Evolutionary conservation across 805 yeast genomes (phyloP), one percentile per base, ranked within the genome.

Genomic region (Yamadazyma insecticola): DNA sequence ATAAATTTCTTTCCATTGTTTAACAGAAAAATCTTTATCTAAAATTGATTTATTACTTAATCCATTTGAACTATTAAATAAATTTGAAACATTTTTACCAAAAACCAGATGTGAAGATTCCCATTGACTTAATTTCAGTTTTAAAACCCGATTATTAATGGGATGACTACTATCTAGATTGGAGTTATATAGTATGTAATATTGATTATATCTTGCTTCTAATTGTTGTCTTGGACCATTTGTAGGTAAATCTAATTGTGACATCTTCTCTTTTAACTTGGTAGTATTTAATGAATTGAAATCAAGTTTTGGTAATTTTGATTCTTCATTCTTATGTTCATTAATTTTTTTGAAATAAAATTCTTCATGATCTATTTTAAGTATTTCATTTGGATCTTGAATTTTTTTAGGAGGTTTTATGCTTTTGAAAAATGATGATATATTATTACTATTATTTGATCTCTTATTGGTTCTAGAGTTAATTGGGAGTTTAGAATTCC

Each of bases 151-250:
- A 14, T 76, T 78, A 16, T 74, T 55, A 4, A 72, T 73, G 0
- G 95, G 96, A 18, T 63, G 67, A 21, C 72, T 60, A 5, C 88
- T 72, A 48, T 87, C 96, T 25, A 78, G 69, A 47, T 87, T 87
- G 9, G 95, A 79, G 49, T 89, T 89, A 77, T 80, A 82, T 8
- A 87, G 49, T 19, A 78, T 74, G 34, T 81, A 76, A 60, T 78
- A 89, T 42, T 88, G 90, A 39, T 76, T 79, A 49, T 83, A 83
- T 24, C 97, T 58, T 13, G 71, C 57, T 38, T 84, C 89, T 44
- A 88, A 47, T 40, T 74, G 79, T 11, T 57, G 57, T 37, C 85
- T 64, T 1, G 80, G 55, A 0, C 97, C 97, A 7, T 51, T 53
- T 0, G 76, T 64, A 0, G 88, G 72, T 5, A 89, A 53, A 10